Evolutionary conservation across 805 yeast species (phyloP).

Genomic region (Candida coleopterorum): DNA sequence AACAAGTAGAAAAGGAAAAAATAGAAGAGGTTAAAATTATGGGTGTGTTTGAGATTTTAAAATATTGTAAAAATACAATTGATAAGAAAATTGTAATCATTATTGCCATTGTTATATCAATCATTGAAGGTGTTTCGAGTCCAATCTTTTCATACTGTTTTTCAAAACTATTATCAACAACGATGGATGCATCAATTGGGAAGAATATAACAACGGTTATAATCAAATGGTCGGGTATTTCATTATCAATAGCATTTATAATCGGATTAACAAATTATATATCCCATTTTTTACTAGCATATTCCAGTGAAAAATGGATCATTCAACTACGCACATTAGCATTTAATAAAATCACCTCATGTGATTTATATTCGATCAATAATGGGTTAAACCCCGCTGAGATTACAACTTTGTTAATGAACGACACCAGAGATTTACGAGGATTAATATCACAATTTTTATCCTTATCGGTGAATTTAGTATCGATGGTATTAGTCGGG

Average conservation of each 20-base stretch:
- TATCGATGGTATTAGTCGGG: slow-evolving; percentile 55
- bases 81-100: slow-evolving; percentile 21
- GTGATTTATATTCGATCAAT: slow-evolving; percentile 45
- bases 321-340: slow-evolving; percentile 44
- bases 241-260: slow-evolving; percentile 54
- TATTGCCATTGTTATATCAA: slow-evolving; percentile 50
- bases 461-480: slow-evolving; percentile 48
- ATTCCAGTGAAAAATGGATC: slow-evolving; percentile 68
- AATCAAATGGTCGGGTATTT: slow-evolving; percentile 63
- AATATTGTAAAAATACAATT: slow-evolving; percentile 18
- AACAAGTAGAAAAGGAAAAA: slow-evolving; percentile 7
- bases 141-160: slow-evolving; percentile 80
- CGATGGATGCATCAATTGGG: slow-evolving; percentile 44
- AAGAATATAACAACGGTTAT: slow-evolving; percentile 25
- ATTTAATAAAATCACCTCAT: slow-evolving; percentile 46
- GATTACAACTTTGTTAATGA: slow-evolving; percentile 63
- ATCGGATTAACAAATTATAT: slow-evolving; percentile 58
- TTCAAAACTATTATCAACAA: slow-evolving; percentile 61
- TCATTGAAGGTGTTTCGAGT: slow-evolving; percentile 56
- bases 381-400: slow-evolving; percentile 46
- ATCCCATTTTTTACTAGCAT: slow-evolving; percentile 47
- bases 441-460: slow-evolving; percentile 59
- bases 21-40: slow-evolving; percentile 11
- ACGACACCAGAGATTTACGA: slow-evolving; percentile 78
- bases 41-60: slow-evolving; percentile 20